Conservation (phyloP, 2,329 filamentous ascomycete species). For the Metarhizium guizhouense region DNA sequence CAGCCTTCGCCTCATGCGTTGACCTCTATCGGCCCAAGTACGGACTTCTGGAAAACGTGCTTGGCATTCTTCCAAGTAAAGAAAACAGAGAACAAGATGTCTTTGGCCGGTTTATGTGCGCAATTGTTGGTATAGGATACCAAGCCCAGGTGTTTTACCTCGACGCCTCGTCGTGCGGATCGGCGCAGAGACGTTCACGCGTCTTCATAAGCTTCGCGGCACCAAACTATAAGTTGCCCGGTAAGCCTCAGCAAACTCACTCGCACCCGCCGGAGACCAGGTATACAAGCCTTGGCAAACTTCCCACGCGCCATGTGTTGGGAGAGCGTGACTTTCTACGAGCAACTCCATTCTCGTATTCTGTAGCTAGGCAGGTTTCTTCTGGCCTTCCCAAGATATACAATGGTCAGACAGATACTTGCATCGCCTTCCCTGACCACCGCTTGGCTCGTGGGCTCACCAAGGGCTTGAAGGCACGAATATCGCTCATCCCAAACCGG, state of each 20-base stretch:
- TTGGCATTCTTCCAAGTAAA: conserved; percentile 47
- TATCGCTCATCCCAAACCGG: conserved; percentile 49
- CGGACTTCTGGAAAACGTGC: conserved; percentile 70
- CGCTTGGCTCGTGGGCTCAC: conserved; percentile 37
- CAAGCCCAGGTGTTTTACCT: conserved; percentile 60
- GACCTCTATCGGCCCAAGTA: conserved; percentile 71
- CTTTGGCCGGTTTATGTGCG: conserved; percentile 64
- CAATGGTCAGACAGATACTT: conserved; percentile 53
- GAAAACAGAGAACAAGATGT: conserved; percentile 48
- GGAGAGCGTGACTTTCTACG: conserved; percentile 33
- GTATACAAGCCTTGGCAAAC: conserved; percentile 40
- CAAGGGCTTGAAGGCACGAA: conserved; percentile 29
- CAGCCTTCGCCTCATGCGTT: conserved; percentile 64
- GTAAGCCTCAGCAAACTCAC: conserved; percentile 52
- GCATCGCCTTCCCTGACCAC: conserved; percentile 61
- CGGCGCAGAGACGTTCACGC: conserved; percentile 55
- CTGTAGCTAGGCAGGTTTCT: conserved; percentile 44
- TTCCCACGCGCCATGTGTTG: conserved; percentile 52
- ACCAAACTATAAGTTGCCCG: conserved; percentile 50
- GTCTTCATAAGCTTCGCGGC: conserved; percentile 66
- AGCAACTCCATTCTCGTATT: conserved; percentile 50
- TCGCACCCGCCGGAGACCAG: conserved; percentile 37
- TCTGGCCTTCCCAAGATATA: conserved; percentile 53
- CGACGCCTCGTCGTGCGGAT: conserved; percentile 62
- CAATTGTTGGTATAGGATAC: conserved; percentile 68